Conservation (phyloP, 2,329 filamentous ascomycete species). For the Clonostachys byssicola region DNA sequence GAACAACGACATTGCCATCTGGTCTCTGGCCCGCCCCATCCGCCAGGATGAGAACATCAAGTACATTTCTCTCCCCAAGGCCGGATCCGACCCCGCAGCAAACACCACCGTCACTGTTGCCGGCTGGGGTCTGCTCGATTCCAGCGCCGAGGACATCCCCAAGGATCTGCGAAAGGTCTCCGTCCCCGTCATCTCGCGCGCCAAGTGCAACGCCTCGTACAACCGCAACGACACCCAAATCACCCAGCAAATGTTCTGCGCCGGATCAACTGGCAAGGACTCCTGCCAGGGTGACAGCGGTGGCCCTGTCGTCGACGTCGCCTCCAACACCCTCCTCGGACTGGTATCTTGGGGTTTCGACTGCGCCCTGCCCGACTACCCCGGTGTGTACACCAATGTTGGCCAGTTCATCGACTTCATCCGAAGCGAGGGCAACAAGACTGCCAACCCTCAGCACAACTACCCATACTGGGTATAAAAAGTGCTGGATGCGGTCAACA, state of each 20-base stretch:
- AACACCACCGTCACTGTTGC: conserved; percentile 12
- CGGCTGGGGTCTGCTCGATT: conserved; percentile 15
- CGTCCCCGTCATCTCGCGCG: conserved; percentile 18
- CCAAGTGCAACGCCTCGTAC: conserved; percentile 15
- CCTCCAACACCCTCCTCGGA: conserved; percentile 13
- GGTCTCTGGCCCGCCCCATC: conserved; percentile 16
- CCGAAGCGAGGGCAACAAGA: background rate
- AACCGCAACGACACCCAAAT: conserved; percentile 12
- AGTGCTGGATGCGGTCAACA: too few species aligned
- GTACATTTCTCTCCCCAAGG: conserved; percentile 14
- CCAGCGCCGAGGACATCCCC: conserved; percentile 7
- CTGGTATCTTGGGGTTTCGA: conserved; percentile 22
- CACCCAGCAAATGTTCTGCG: conserved; percentile 23
- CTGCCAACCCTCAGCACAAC: too few species aligned
- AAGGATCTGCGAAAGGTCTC: conserved; percentile 17
- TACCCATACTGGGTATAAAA: too few species aligned
- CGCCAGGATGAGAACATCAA: conserved; percentile 10
- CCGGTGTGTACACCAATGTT: conserved; percentile 21
- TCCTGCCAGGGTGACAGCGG: conserved; percentile 24
- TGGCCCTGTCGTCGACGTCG: conserved; percentile 17
- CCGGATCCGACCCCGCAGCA: conserved; percentile 15
- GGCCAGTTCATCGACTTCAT: conserved; percentile 17
- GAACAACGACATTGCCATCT: conserved; percentile 20
- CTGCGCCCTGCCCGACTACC: conserved; percentile 13
- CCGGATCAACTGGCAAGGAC: conserved; percentile 15